phyloP scores from a whole-genome alignment of 805 yeast species.

The Debaryomyces hansenii region DNA sequence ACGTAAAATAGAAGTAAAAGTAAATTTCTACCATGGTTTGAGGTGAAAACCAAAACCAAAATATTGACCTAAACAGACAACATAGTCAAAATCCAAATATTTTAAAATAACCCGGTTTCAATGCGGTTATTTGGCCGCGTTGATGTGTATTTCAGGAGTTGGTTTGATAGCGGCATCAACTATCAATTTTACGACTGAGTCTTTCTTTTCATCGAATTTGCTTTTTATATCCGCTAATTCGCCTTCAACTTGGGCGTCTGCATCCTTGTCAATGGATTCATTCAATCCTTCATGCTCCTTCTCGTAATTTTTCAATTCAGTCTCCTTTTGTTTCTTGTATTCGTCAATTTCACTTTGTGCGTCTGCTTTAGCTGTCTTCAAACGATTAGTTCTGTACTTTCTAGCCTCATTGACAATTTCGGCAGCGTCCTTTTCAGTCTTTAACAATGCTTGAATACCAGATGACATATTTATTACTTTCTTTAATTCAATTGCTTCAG shows the following conservation, averaged over 20 bases:
- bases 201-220: conserved; percentile 61
- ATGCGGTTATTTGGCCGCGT: conserved; percentile 43
- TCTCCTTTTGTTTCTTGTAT: conserved; percentile 82
- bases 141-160: conserved; percentile 78
- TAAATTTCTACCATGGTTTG: too few species aligned
- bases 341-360: conserved; percentile 87
- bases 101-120: not conserved
- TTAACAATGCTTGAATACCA: conserved; percentile 71
- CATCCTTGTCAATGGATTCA: conserved; percentile 73
- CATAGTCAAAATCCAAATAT: too few species aligned
- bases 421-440: conserved; percentile 98
- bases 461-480: conserved; percentile 20
- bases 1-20: not conserved
- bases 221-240: conserved; percentile 71
- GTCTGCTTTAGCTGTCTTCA: conserved; percentile 92
- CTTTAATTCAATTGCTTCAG: not conserved
- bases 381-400: conserved; percentile 79
- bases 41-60: too few species aligned
- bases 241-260: conserved; percentile 67
- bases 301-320: conserved; percentile 73
- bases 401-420: conserved; percentile 92
- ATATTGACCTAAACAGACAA: too few species aligned
- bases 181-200: conserved; percentile 69
- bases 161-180: conserved; percentile 80
- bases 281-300: conserved; percentile 73